Percentiles rank a stretch among this genome's conserved stretches.
Evolutionary conservation across 2,329 filamentous ascomycete species (phyloP).

Genomic region (Verticillium longisporum): DNA sequence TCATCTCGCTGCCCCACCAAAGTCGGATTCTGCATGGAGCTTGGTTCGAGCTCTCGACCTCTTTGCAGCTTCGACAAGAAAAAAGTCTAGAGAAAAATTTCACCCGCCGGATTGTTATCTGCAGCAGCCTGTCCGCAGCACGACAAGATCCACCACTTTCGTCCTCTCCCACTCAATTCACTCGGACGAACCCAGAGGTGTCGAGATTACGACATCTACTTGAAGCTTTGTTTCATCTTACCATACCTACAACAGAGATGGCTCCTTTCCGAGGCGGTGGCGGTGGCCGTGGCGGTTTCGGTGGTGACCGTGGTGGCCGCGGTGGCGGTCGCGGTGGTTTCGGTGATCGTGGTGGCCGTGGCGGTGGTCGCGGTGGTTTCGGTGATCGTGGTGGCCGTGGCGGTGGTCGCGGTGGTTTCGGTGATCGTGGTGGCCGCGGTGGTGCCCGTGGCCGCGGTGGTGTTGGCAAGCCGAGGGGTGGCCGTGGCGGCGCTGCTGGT

Average conservation of each 20-base stretch:
- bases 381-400: too few species aligned
- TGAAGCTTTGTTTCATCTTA: neutral
- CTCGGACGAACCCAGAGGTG: neutral
- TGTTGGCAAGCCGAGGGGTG: slow-evolving; percentile 19
- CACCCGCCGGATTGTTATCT: slow-evolving; percentile 1
- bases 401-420: slow-evolving; percentile 13
- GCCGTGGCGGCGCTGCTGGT: slow-evolving; percentile 30
- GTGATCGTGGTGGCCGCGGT: slow-evolving; percentile 18
- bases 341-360: slow-evolving; percentile 16
- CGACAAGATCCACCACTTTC: neutral
- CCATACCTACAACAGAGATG: slow-evolving; percentile 4
- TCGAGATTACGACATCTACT: neutral
- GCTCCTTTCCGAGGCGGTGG: slow-evolving; percentile 19
- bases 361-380: slow-evolving; percentile 15
- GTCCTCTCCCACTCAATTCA: neutral
- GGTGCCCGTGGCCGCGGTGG: slow-evolving; percentile 27
- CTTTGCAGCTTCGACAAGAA: slow-evolving; percentile 7
- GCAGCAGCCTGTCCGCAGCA: neutral
- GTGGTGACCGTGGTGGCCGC: slow-evolving; percentile 27
- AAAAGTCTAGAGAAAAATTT: slow-evolving; percentile 12
- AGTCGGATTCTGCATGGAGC: slow-evolving; percentile 6
- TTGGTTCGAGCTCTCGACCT: slow-evolving; percentile 7
- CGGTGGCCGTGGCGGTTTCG: slow-evolving; percentile 22
- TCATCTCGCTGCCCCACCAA: slow-evolving; percentile 7
- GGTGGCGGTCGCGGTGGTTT: slow-evolving; percentile 21